These are phyloP conservation scores for Phytophthora uliginosa DNA, from an alignment of 352 stramenopile genomes.

Conservation along the genomic window DNA sequence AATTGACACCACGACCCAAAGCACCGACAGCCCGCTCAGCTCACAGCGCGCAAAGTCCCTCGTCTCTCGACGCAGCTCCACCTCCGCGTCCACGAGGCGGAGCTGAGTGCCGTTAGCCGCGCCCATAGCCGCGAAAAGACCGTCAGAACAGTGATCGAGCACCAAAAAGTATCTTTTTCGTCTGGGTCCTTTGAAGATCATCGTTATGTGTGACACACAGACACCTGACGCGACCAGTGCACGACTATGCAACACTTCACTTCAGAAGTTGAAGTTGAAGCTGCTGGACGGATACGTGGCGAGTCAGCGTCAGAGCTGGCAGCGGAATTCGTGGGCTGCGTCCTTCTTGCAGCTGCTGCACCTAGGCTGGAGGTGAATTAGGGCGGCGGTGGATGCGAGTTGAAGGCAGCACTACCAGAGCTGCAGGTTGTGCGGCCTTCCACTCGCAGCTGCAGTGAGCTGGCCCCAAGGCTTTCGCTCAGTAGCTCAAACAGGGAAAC, in stretches of 20 bases:
- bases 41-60: slow-evolving; percentile 84
- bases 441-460: background rate
- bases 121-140: slow-evolving; percentile 44
- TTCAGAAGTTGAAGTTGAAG: slow-evolving; percentile 31
- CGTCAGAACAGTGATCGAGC: background rate
- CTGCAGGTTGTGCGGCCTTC: background rate
- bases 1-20: background rate
- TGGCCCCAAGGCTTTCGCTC: background rate
- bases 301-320: background rate
- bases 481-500: background rate
- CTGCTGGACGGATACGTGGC: background rate
- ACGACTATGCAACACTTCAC: background rate
- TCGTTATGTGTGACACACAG: slow-evolving; percentile 22
- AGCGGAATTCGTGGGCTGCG: background rate
- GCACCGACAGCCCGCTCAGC: background rate
- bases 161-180: slow-evolving; percentile 26
- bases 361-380: background rate
- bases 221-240: background rate
- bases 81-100: slow-evolving; percentile 60
- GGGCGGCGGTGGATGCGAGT: background rate
- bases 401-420: background rate
- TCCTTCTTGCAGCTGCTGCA: background rate
- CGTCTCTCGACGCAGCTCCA: slow-evolving; percentile 79
- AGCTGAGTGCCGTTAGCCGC: slow-evolving; percentile 61
- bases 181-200: slow-evolving; percentile 28